phyloP scores from a whole-genome alignment of 495 filamentous ascomycete species.

The Neurospora hispaniola region DNA sequence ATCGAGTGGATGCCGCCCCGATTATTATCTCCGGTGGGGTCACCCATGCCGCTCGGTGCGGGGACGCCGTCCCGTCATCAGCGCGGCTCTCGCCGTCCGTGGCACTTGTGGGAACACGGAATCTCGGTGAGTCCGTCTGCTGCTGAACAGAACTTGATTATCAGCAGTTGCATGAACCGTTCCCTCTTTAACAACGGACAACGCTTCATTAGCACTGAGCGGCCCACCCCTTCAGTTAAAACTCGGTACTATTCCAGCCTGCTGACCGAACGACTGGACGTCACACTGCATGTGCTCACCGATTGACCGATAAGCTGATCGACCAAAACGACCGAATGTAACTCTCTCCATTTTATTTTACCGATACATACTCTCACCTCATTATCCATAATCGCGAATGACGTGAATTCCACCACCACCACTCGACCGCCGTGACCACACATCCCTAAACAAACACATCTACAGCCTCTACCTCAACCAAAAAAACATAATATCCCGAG shows the following conservation, averaged over 20 bases:
- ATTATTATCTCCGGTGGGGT: not conserved
- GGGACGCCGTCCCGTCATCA: not conserved
- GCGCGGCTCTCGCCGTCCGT: not conserved
- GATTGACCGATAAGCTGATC: not conserved
- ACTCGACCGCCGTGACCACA: not conserved
- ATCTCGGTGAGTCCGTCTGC: not conserved
- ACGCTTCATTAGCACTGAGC: not conserved
- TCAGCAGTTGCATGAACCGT: not conserved
- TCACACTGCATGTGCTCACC: not conserved
- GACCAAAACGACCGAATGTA: not conserved
- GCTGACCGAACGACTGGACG: not conserved
- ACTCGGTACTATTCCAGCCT: not conserved
- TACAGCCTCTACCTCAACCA: not conserved
- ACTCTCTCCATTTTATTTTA: not conserved
- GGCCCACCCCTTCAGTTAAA: not conserved
- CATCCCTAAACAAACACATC: not conserved
- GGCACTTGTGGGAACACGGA: not conserved
- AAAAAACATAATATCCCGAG: no score
- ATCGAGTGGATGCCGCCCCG: not conserved
- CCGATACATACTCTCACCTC: not conserved
- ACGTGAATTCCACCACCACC: not conserved
- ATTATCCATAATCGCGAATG: not conserved
- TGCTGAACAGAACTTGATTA: not conserved
- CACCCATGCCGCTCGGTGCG: not conserved
- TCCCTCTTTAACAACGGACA: not conserved